Evolutionary conservation across 2,329 filamentous ascomycete genomes (phyloP), one percentile per base, ranked within the genome.

Genomic region (Aspergillus tubingensis): DNA sequence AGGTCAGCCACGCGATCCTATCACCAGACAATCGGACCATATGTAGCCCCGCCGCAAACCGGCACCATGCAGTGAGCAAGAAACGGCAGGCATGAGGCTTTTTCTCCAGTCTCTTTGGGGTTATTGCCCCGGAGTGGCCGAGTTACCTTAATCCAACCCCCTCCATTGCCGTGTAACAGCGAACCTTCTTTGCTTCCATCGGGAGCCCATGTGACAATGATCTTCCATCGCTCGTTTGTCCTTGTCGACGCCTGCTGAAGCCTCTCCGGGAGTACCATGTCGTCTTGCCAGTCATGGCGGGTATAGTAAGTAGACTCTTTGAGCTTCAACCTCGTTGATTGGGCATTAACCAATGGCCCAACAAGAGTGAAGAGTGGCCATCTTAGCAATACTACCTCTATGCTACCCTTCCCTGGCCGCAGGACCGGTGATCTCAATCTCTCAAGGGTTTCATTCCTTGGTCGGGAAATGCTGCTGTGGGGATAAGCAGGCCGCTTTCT

Each of bases 1-100:
- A 41, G 41, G n/a, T 54, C 11, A 64, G 54, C 64, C 62, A 65
- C 64, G 62, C 53, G 62, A 62, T 63, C 17, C 43, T 19, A 60
- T 66, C 64, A 65, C 60, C 63, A 59, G 62, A 65, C 63, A 58
- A 43, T 32, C 50, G 54, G 58, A 39, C 44, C 43, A 47, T 43
- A 60, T 63, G 36, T 38, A 27, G n/a, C 23, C 30, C 3, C 15
- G 17, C 39, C 38, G 57, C 38, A 27, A 41, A 43, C 39, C 36
- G 25, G 17, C 15, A 17, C 5, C 23, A 17, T 27, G 39, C 47
- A 19, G 57, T 21, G n/a, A 32, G 17, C n/a, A 25, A 15, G 36
- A n/a, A 13, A 36, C 30, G 41, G 30, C 17, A 23, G 19, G 25
- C 13, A 10, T 48, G 44, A 53, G 50, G 53, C 54, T 55, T 55